Base-by-base conservation (phyloP, 495 filamentous ascomycete species). In the Neurospora tetraspora region DNA sequence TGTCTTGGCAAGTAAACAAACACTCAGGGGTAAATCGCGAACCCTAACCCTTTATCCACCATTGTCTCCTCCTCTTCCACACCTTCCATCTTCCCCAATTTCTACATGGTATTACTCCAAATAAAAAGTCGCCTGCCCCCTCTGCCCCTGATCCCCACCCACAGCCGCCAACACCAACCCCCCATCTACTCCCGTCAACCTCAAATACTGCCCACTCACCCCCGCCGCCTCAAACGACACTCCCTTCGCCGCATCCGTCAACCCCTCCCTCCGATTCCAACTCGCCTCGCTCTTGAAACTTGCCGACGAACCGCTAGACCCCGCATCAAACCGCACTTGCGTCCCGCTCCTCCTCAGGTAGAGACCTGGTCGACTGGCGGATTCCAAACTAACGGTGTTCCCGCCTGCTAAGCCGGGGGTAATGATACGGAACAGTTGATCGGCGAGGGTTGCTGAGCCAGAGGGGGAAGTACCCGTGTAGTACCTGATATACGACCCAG, bases 171-270 rank as follows among this genome's bases (percentile, higher is more conserved):
- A 1, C 2, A 39, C 68, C 45, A 77, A 36, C 6, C 18, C 70
- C n/a, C 73, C 72, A 4, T 34, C 37, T 1, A 7, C 20, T 9
- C 71, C 75, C 23, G 53, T 65, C 53, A 78, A 39, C 2, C 68
- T 1, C n/a, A 78, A 34, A 72, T 70, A 76, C 36, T 77, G 70
- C 18, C 74, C 74, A 2, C 27, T 23, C 5, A 34, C 42, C 4
- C 74, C 73, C 23, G 40, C 59, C 18, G 71, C 68, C 71, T 79
- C 77, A 20, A 78, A 74, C 18, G 76, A 76, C 8, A 78, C 71
- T 0, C 71, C 77, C 10, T 38, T 36, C 0, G n/a, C 36, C 0
- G 23, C 39, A 38, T 77, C 74, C 2, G 69, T 45, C 42, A 76
- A n/a, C 3, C 76, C 77, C 2, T 69, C 37, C 18, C 36, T 43